phyloP scores from a whole-genome alignment of 352 stramenopile species.

The Globisporangium cystogenes region DNA sequence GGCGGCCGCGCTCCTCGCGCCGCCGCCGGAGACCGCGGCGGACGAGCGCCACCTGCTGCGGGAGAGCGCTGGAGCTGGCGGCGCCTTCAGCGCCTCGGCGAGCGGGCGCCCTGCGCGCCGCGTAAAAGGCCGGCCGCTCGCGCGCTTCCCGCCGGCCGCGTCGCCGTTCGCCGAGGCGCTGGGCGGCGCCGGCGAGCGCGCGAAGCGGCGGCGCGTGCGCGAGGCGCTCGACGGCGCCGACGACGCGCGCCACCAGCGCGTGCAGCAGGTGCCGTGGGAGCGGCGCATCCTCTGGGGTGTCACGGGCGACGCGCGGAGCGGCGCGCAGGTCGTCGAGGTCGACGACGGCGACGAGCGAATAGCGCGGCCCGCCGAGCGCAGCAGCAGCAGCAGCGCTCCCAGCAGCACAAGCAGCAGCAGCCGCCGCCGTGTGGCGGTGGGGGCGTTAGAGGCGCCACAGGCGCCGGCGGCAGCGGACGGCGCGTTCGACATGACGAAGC shows the following conservation, averaged over 20 bases:
- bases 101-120: not conserved
- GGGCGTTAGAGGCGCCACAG: no score
- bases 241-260: constrained; percentile 29
- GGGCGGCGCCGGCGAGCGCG: not conserved
- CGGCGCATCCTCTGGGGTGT: constrained; percentile 74
- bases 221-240: constrained; percentile 49
- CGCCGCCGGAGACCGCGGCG: not conserved
- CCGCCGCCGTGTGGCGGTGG: not conserved
- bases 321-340: constrained; percentile 6
- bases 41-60: constrained; percentile 1
- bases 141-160: not conserved
- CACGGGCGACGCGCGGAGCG: not conserved
- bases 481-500: constrained; percentile 70
- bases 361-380: not conserved
- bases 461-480: no score
- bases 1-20: not conserved
- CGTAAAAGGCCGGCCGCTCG: not conserved
- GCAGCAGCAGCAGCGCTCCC: not conserved
- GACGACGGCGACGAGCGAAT: not conserved
- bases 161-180: not conserved
- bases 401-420: not conserved
- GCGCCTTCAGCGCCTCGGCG: not conserved
- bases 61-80: not conserved
- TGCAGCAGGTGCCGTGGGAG: constrained; percentile 79
- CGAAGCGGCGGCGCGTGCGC: constrained; percentile 5